phyloP scores from a whole-genome alignment of 257 asterid genomes.

The Solanum lignicaule region DNA sequence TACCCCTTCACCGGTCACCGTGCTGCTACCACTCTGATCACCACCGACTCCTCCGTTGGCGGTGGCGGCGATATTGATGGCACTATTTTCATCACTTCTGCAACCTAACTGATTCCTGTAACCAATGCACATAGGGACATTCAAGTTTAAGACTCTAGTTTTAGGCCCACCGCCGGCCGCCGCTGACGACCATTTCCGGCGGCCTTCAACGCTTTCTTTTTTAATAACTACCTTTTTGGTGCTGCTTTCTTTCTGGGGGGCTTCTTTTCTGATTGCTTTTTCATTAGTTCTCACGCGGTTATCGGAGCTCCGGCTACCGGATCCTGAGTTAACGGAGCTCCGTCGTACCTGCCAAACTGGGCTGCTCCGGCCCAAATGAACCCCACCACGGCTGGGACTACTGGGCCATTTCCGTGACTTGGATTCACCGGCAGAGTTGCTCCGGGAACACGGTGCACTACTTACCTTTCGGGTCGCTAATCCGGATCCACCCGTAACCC shows the following conservation, averaged over 20 bases:
- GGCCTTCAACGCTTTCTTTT: slow-evolving; percentile 20
- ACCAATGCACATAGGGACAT: slow-evolving; percentile 82
- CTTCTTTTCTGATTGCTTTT: slow-evolving; percentile 19
- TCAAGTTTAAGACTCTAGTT: slow-evolving; percentile 42
- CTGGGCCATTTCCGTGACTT: slow-evolving; percentile 68
- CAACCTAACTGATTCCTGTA: slow-evolving; percentile 65
- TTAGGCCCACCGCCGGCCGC: slow-evolving; percentile 15
- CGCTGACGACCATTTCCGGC: slow-evolving; percentile 31
- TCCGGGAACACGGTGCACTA: slow-evolving; percentile 93
- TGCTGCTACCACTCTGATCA: slow-evolving; percentile 15
- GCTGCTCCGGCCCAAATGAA: slow-evolving; percentile 72
- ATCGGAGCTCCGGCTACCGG: slow-evolving; percentile 19
- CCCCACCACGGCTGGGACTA: slow-evolving; percentile 69
- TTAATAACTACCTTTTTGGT: slow-evolving; percentile 10
- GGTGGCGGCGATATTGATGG: background rate
- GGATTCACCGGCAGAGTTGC: slow-evolving; percentile 89
- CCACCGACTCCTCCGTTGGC: background rate
- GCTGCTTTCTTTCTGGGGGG: background rate
- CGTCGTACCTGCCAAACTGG: slow-evolving; percentile 92
- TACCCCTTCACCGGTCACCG: slow-evolving; percentile 43
- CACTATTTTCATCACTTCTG: slow-evolving; percentile 28
- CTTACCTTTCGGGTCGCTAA: slow-evolving; percentile 60
- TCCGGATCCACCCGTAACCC: slow-evolving; percentile 29
- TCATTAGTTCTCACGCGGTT: slow-evolving; percentile 13
- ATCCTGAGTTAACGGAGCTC: background rate